A percentile compares a stretch with the other conserved stretches of the same genome.
Conservation (phyloP, 2,329 filamentous ascomycete species). For the Eutypa lata region DNA sequence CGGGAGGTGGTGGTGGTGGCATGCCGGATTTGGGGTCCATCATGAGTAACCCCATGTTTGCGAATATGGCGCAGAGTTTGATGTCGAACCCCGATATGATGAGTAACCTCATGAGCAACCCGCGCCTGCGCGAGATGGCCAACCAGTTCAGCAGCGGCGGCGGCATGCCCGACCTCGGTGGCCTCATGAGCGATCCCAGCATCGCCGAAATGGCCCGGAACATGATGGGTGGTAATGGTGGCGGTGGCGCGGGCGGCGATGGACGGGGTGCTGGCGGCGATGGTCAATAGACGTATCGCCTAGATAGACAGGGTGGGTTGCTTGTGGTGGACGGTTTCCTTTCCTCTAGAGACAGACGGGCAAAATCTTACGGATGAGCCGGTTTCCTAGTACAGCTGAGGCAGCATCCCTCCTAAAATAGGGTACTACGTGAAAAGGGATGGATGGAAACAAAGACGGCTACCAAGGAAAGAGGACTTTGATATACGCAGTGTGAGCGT, state of each 20-base stretch:
- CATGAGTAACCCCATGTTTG: constrained; percentile 98
- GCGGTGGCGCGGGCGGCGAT: constrained; percentile 13
- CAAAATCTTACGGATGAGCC: too few species aligned
- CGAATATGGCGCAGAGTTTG: constrained; percentile 92
- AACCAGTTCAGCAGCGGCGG: constrained; percentile 72
- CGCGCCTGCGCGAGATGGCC: constrained; percentile 82
- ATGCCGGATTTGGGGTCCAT: constrained; percentile 86
- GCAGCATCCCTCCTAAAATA: too few species aligned
- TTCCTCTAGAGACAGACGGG: too few species aligned
- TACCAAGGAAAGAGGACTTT: neutral
- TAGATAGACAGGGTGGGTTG: neutral
- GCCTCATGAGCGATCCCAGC: constrained; percentile 86
- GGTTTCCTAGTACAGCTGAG: too few species aligned
- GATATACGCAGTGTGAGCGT: neutral
- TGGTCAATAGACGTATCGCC: constrained; percentile 11
- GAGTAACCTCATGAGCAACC: constrained; percentile 92
- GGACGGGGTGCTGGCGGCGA: constrained; percentile 16
- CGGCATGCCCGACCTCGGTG: constrained; percentile 83
- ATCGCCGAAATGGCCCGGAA: constrained; percentile 75
- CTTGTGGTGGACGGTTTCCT: neutral
- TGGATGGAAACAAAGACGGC: neutral
- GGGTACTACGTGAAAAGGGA: neutral
- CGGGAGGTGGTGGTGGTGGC: constrained; percentile 65
- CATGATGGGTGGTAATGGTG: constrained; percentile 31
- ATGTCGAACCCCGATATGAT: constrained; percentile 97